Conservation (phyloP, 805 yeast genomes). For the Cyberlindnera lachancei region DNA sequence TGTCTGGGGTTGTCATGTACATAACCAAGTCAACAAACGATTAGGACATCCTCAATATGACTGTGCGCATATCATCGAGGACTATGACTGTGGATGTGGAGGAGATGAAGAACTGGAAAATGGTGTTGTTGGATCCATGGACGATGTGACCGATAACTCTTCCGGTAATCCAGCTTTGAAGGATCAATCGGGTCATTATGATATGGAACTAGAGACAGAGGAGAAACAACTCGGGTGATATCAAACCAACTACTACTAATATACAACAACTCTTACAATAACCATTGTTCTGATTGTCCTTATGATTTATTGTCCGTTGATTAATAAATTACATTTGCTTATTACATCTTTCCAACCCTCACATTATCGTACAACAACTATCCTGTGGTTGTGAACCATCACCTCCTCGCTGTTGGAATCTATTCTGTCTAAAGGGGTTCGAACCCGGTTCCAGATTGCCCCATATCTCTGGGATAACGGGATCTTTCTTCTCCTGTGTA, state of each 20-base stretch:
- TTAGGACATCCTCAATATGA: constrained; percentile 69
- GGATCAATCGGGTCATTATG: no score
- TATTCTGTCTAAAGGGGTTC: constrained; percentile 29
- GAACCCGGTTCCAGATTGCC: constrained; percentile 30
- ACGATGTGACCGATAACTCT: no score
- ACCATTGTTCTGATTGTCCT: neutral
- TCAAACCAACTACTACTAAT: neutral
- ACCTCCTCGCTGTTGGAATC: constrained; percentile 1
- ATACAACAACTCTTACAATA: neutral
- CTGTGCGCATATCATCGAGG: constrained; percentile 77
- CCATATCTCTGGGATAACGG: constrained; percentile 32
- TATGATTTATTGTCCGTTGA: no score
- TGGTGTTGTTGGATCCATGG: constrained; percentile 6
- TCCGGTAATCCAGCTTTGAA: no score
- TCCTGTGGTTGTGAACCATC: neutral
- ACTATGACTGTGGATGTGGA: constrained; percentile 96
- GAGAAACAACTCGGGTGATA: constrained; percentile 35
- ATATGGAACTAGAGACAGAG: constrained; percentile 41
- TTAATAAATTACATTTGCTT: no score
- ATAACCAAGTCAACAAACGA: constrained; percentile 75
- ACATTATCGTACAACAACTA: constrained; percentile 32
- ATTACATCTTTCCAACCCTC: constrained; percentile 3
- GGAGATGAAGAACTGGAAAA: constrained; percentile 42
- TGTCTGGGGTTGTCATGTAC: constrained; percentile 93
- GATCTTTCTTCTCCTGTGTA: constrained; percentile 28